A percentile compares a stretch with the other conserved stretches of the same genome.
These are phyloP conservation scores for Didymella segeticola DNA, from an alignment of 2,329 filamentous ascomycete genomes.

Conservation along the genomic window DNA sequence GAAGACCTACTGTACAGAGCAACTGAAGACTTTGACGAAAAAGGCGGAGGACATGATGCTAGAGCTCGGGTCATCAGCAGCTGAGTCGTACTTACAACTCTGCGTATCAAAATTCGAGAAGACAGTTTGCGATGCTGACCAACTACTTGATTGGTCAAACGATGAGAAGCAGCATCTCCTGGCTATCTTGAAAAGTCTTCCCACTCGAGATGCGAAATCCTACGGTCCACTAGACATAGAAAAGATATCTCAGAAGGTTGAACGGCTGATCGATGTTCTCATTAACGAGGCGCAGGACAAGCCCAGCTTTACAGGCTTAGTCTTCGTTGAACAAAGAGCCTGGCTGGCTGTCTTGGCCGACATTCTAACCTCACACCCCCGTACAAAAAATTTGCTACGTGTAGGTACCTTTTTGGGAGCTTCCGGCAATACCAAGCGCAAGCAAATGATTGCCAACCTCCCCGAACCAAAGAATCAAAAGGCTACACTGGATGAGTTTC, in stretches of 20 bases:
- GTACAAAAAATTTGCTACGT: slow-evolving; percentile 43
- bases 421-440: slow-evolving; percentile 52
- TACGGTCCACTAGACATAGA: slow-evolving; percentile 21
- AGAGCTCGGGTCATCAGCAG: slow-evolving; percentile 49
- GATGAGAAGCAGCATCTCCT: slow-evolving; percentile 48
- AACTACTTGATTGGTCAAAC: slow-evolving; percentile 39
- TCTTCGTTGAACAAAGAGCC: slow-evolving; percentile 57
- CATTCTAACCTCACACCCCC: slow-evolving; percentile 43
- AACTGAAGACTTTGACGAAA: slow-evolving; percentile 44
- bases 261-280: slow-evolving; percentile 47
- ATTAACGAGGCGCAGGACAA: slow-evolving; percentile 36
- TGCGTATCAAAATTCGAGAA: slow-evolving; percentile 43
- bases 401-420: slow-evolving; percentile 62
- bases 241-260: slow-evolving; percentile 44
- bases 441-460: slow-evolving; percentile 58
- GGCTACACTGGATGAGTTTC: slow-evolving; percentile 62
- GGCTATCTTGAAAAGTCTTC: slow-evolving; percentile 26
- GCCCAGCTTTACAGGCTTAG: slow-evolving; percentile 49
- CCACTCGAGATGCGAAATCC: neutral
- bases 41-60: slow-evolving; percentile 43
- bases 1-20: slow-evolving; percentile 51
- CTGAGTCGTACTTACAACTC: slow-evolving; percentile 49
- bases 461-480: slow-evolving; percentile 56
- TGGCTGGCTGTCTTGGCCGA: slow-evolving; percentile 53
- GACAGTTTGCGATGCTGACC: slow-evolving; percentile 22